Base-by-base conservation (phyloP, 148 eudicot species). In the Diospyros lotus region DNA sequence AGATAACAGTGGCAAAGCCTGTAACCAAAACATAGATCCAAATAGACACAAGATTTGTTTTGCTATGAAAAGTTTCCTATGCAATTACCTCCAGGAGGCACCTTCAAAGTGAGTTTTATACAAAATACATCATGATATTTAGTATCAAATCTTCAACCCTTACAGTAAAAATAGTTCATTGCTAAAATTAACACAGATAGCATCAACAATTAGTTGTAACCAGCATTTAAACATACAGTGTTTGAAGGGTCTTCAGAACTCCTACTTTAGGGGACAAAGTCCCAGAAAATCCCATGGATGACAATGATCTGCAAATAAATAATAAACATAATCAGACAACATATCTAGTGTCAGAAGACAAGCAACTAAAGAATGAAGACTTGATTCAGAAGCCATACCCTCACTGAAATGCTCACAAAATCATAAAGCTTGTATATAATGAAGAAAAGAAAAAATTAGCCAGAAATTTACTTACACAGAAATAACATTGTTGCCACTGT, bases 251-350 rank as follows among this genome's bases (percentile, higher is more conserved):
- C 79, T 75, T 81, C 75, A 92, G 53, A 60, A 18, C 73, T 68
- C 89, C 89, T 51, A 92, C 78, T 82, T 79, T 80, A 71, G 92
- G 87, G 2, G 97, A 79, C 63, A 92, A 44, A 13, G 66, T 63
- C 59, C 94, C 97, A 73, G 92, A 83, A 69, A 92, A 82, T 54
- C 91, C 92, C 92, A 92, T 85, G 69, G 81, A 85, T 56, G 97
- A 74, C 82, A 92, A 80, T 59, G 87, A 73, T 83, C 97, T 92
- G 92, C 62, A 64, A 77, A 18, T n/a, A 75, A 66, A 70, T 61
- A 76, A 58, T 55, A 63, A 2, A 67, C 43, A 66, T 11, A 18
- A 64, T 58, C 53, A 68, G 69, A 38, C 17, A 58, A 54, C 7
- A 62, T 53, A 65, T 9, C 2, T 60, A 56, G 2, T 28, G 12